phyloP scores from a whole-genome alignment of 345 rosid genomes.

The Dipteronia dyeriana region DNA sequence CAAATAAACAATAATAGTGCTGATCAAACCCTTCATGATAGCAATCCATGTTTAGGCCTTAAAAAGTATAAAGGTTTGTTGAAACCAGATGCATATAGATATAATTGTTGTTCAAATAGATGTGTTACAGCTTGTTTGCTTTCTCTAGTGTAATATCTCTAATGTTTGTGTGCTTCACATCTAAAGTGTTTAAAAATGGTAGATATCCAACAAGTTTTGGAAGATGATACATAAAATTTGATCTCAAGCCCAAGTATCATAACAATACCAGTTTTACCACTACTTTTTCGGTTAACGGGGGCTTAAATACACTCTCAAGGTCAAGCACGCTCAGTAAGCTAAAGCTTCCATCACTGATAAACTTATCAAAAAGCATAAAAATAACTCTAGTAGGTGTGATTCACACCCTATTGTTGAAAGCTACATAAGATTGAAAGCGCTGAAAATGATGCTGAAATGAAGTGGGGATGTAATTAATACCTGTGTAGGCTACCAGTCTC shows the following conservation, averaged over 20 bases:
- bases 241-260: constrained; percentile 30
- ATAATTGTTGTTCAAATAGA: constrained; percentile 32
- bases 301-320: constrained; percentile 29
- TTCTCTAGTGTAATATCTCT: neutral
- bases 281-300: constrained; percentile 2
- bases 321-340: constrained; percentile 23
- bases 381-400: neutral
- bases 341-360: constrained; percentile 18
- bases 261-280: constrained; percentile 10
- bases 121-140: constrained; percentile 13
- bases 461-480: neutral
- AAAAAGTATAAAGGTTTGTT: too few relatives aligned
- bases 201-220: neutral
- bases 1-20: too few relatives aligned
- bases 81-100: too few relatives aligned
- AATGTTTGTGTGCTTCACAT: constrained; percentile 28
- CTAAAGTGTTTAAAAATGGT: constrained; percentile 21
- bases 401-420: neutral
- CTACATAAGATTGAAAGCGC: constrained; percentile 26
- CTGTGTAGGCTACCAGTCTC: constrained; percentile 22
- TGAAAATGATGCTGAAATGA: neutral
- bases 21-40: too few relatives aligned
- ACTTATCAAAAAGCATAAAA: neutral
- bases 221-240: constrained; percentile 17
- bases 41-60: too few relatives aligned